Base-by-base conservation (phyloP, 1,139 yeast genomes). In the Blastobotrys indianensis region DNA sequence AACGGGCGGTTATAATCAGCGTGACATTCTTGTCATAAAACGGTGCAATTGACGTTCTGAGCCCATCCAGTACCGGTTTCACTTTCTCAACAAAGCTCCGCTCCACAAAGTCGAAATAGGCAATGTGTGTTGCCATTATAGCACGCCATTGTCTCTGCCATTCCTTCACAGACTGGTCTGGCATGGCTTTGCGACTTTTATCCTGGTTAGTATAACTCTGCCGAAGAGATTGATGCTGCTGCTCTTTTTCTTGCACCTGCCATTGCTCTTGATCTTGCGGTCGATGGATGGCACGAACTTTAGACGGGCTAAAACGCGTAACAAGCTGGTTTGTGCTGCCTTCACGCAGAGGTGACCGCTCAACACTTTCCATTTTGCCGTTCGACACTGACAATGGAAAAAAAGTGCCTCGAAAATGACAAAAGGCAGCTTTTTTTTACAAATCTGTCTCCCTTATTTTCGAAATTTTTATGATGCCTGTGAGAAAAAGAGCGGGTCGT, bases 111-210 rank as follows among this genome's bases (percentile, higher is more conserved):
- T 88, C 97, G 61, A 90, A 87, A 63, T 85, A 92, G 16, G 87
- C 84, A 28, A 77, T 77, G 29, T 90, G 77, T 47, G 75, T 79
- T 40, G 75, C 75, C 85, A 90, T 81, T 54, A 86, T 85, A 50
- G 74, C 73, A 46, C 80, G 73, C 96, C 97, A 90, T 47, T 82
- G 80, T 42, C 73, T 73, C 60, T 85, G 90, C 97, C 97, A 90
- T 54, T 54, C 59, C 23, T 46, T 52, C 41, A 56, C 25, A 4
- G 4, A 7, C 25, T 20, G 25, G 25, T 20, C 25, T 51, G 23
- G 49, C 51, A 16, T 49, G 45, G 8, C 56, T 53, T 10, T 54
- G 48, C 42, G 33, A 20, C 20, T 11, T 35, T 16, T 17, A 3
- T 11, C 36, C 12, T 33, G 25, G 7, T 20, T 20, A 20, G 25